Evolutionary conservation across 2,329 filamentous ascomycete genomes (phyloP).

Genomic region (Colletotrichum godetiae): DNA sequence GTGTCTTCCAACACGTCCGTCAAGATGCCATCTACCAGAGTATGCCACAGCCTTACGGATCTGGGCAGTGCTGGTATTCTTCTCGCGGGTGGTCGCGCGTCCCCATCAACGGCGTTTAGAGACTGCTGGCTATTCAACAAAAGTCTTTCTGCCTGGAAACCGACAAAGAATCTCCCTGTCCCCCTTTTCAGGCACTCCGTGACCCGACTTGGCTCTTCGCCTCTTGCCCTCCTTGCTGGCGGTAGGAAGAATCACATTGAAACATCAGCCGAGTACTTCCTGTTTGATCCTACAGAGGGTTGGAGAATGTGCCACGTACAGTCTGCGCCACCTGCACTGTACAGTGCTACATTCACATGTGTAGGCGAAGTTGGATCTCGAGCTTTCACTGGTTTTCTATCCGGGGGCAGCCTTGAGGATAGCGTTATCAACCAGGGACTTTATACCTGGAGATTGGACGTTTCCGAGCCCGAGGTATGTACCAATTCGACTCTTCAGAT

Average conservation of each 20-base stretch:
- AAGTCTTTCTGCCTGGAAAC: slow-evolving; percentile 67
- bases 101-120: slow-evolving; percentile 73
- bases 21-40: slow-evolving; percentile 58
- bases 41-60: slow-evolving; percentile 83
- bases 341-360: slow-evolving; percentile 56
- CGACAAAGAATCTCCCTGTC: slow-evolving; percentile 72
- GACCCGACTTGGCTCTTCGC: slow-evolving; percentile 60
- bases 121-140: slow-evolving; percentile 82
- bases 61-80: slow-evolving; percentile 69
- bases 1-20: slow-evolving; percentile 35
- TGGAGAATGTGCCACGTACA: slow-evolving; percentile 57
- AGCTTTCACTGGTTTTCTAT: slow-evolving; percentile 68
- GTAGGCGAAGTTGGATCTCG: slow-evolving; percentile 40
- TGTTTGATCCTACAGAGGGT: slow-evolving; percentile 61
- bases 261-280: slow-evolving; percentile 62
- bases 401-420: slow-evolving; percentile 77
- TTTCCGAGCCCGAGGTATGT: slow-evolving; percentile 51
- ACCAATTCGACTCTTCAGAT: background rate
- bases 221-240: slow-evolving; percentile 68
- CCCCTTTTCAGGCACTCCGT: slow-evolving; percentile 82
- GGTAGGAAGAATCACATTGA: slow-evolving; percentile 65
- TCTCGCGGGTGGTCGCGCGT: slow-evolving; percentile 82
- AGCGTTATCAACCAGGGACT: slow-evolving; percentile 72
- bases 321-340: slow-evolving; percentile 50
- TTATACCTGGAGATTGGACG: slow-evolving; percentile 72